These are phyloP conservation scores for Alternaria hordeiaustralica DNA, from an alignment of 2,329 filamentous ascomycete genomes.

Conservation along the genomic window DNA sequence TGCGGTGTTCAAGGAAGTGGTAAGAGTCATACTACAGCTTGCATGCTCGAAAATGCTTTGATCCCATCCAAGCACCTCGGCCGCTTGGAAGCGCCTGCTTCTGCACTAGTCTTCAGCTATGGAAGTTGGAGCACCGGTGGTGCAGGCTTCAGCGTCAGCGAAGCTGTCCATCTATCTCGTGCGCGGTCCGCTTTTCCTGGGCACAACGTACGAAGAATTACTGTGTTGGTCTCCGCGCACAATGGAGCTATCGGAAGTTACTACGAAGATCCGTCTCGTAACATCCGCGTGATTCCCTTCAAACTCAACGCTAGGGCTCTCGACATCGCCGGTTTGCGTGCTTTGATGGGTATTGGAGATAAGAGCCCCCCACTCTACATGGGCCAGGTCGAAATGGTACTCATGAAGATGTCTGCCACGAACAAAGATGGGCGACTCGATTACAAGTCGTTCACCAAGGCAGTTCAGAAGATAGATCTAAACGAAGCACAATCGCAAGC, in stretches of 20 bases:
- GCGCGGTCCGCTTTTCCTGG: background rate
- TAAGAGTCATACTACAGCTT: constrained; percentile 66
- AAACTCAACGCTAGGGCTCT: constrained; percentile 57
- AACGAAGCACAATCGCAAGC: background rate
- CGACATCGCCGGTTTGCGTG: constrained; percentile 58
- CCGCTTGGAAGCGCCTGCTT: background rate
- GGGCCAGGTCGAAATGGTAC: constrained; percentile 25
- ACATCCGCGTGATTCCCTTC: constrained; percentile 56
- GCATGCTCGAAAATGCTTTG: constrained; percentile 53
- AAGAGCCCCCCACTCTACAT: constrained; percentile 59
- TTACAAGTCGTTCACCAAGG: background rate
- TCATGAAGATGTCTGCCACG: background rate
- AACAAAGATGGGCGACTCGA: background rate
- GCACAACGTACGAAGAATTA: background rate
- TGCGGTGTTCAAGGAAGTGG: constrained; percentile 69
- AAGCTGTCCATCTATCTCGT: constrained; percentile 56
- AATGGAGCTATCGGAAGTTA: background rate
- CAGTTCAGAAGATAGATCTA: background rate
- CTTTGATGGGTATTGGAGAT: constrained; percentile 25
- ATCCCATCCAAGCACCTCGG: background rate
- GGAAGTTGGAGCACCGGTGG: constrained; percentile 44
- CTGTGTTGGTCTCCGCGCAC: background rate
- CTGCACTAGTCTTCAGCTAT: background rate
- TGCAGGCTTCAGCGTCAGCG: constrained; percentile 59
- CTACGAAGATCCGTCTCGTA: constrained; percentile 20